phyloP scores from a whole-genome alignment of 2,329 filamentous ascomycete species.

The Fusarium ambrosium region DNA sequence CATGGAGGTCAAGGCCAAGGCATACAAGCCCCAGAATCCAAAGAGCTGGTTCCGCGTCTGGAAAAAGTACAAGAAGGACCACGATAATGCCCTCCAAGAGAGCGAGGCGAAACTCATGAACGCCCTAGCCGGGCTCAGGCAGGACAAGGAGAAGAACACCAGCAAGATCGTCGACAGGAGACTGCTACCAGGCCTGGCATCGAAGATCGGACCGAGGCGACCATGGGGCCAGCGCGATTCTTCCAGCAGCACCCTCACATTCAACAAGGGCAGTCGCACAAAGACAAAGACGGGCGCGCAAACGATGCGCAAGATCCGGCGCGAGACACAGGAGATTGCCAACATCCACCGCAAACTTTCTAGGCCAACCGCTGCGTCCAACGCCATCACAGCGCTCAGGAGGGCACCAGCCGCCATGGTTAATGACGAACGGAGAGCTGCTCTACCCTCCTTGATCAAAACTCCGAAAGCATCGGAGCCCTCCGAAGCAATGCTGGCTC shows the following conservation, averaged over 20 bases:
- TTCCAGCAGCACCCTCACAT: constrained; percentile 55
- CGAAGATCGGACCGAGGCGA: constrained; percentile 51
- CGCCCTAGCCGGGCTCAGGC: constrained; percentile 69
- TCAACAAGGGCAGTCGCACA: constrained; percentile 63
- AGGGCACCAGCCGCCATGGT: constrained; percentile 68
- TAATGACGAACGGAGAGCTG: constrained; percentile 63
- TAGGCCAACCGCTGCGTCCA: constrained; percentile 46
- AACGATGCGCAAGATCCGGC: constrained; percentile 68
- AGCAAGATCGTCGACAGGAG: constrained; percentile 68
- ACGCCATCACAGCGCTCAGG: constrained; percentile 56
- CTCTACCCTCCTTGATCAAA: constrained; percentile 52
- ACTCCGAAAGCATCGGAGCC: constrained; percentile 38
- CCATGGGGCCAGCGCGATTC: constrained; percentile 48
- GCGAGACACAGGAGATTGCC: constrained; percentile 68
- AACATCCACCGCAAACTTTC: constrained; percentile 62
- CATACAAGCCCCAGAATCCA: constrained; percentile 74
- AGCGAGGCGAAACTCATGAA: constrained; percentile 71
- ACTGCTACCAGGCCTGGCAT: constrained; percentile 58
- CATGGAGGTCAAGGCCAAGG: constrained; percentile 70
- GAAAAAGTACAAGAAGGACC: constrained; percentile 73
- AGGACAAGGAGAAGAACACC: constrained; percentile 69
- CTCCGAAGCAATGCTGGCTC: constrained; percentile 45
- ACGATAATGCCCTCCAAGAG: constrained; percentile 69
- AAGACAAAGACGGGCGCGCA: constrained; percentile 66
- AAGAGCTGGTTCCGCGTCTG: constrained; percentile 85